Evolutionary conservation across 1,284 basidiomycete species (phyloP).

Genomic region (Trametes versicolor): DNA sequence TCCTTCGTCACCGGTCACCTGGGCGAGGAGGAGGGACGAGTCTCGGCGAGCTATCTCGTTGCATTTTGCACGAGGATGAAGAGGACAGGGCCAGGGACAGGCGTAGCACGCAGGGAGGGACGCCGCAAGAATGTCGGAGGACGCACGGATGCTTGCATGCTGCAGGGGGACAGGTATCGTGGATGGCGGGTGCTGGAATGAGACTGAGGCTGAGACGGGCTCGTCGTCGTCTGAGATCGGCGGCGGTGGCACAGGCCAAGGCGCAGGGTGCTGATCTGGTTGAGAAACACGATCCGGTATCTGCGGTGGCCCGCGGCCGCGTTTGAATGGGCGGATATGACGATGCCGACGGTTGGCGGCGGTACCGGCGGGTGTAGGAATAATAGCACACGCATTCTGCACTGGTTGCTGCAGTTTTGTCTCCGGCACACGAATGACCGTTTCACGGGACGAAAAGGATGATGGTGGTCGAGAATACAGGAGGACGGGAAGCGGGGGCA

Average conservation of each 20-base stretch:
- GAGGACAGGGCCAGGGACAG: slow-evolving; percentile 4
- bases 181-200: neutral
- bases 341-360: neutral
- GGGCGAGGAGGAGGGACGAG: neutral
- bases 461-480: neutral
- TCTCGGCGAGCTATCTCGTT: neutral
- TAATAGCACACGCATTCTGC: neutral
- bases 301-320: slow-evolving; percentile 9
- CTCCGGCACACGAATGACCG: too few relatives aligned
- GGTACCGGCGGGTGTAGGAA: neutral
- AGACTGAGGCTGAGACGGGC: neutral
- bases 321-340: neutral
- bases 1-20: slow-evolving; percentile 13
- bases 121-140: neutral
- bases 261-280: neutral
- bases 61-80: slow-evolving; percentile 1
- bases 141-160: neutral
- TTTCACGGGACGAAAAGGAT: too few relatives aligned
- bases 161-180: too few relatives aligned
- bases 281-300: neutral
- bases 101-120: neutral
- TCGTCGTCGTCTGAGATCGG: neutral
- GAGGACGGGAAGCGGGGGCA: neutral
- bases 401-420: neutral
- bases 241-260: neutral